Conservation (phyloP, 257 asterid species). For the Nicotiana tomentosiformis region DNA sequence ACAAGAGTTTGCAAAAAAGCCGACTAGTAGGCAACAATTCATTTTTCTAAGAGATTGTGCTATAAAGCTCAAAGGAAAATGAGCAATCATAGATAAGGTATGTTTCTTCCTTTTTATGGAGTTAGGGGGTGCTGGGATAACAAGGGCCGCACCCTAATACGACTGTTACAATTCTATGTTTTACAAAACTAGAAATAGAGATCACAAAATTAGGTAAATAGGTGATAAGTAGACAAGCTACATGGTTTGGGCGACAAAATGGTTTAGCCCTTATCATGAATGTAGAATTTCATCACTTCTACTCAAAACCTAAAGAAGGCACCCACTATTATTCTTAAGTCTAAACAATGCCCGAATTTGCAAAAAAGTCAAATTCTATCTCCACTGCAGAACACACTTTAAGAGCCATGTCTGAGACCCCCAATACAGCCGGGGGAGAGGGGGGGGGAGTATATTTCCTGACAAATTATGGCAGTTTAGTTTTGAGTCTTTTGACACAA, state of each 20-base stretch:
- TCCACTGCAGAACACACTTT: not conserved
- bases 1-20: not conserved
- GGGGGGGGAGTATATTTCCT: not conserved
- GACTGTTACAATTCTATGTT: not conserved
- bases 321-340: not conserved
- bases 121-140: not conserved
- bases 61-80: not conserved
- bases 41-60: not conserved
- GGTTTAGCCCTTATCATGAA: not conserved
- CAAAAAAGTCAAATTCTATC: not conserved
- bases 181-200: not conserved
- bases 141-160: not conserved
- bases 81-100: not conserved
- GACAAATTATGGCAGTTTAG: not conserved
- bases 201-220: not conserved
- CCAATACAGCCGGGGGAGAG: too few relatives aligned
- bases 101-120: not conserved
- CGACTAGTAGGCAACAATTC: not conserved
- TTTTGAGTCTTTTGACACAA: not conserved
- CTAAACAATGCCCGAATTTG: not conserved
- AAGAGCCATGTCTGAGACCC: not conserved
- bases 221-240: not conserved
- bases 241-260: not conserved
- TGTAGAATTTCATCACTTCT: not conserved
- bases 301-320: constrained; percentile 1